Conservation (phyloP, 163 green algal genomes). For the Scenedesmus sp. region DNA sequence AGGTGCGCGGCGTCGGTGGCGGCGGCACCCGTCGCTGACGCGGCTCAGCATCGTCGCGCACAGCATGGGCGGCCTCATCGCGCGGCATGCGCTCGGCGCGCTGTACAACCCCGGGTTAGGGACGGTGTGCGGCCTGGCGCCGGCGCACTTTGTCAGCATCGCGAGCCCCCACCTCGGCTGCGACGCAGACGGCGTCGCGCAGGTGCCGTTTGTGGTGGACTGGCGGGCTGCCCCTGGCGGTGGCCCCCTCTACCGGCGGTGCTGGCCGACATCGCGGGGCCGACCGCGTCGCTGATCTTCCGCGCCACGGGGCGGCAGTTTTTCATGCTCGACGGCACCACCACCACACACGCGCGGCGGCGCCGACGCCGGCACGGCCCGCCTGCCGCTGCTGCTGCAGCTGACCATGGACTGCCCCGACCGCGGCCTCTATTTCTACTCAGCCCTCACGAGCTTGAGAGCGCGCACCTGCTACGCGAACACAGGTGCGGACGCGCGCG, state of each 20-base stretch:
- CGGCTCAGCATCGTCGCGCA: conserved; percentile 70
- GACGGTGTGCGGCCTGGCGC: conserved; percentile 67
- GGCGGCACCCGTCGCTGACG: conserved; percentile 62
- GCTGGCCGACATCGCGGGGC: conserved; percentile 13
- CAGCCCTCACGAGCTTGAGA: conserved; percentile 73
- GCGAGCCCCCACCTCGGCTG: conserved; percentile 89
- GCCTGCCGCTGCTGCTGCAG: conserved; percentile 41
- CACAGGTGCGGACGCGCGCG: too few species aligned
- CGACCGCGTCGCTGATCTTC: conserved; percentile 40
- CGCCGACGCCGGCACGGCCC: background rate
- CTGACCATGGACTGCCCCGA: conserved; percentile 69
- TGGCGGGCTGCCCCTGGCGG: conserved; percentile 31
- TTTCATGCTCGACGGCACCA: conserved; percentile 45
- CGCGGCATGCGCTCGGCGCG: conserved; percentile 57
- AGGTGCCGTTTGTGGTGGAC: conserved; percentile 53
- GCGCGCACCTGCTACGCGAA: conserved; percentile 88
- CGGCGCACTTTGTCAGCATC: conserved; percentile 83
- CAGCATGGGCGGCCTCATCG: conserved; percentile 52
- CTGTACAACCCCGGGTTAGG: conserved; percentile 62
- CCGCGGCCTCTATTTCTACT: conserved; percentile 61
- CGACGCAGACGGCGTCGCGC: conserved; percentile 61
- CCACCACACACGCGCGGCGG: too few species aligned
- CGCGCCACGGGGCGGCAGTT: conserved; percentile 44
- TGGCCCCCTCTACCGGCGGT: background rate
- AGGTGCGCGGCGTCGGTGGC: conserved; percentile 68